Conservation (phyloP, 2,329 filamentous ascomycete species). For the Dothideomycetes sp. region DNA sequence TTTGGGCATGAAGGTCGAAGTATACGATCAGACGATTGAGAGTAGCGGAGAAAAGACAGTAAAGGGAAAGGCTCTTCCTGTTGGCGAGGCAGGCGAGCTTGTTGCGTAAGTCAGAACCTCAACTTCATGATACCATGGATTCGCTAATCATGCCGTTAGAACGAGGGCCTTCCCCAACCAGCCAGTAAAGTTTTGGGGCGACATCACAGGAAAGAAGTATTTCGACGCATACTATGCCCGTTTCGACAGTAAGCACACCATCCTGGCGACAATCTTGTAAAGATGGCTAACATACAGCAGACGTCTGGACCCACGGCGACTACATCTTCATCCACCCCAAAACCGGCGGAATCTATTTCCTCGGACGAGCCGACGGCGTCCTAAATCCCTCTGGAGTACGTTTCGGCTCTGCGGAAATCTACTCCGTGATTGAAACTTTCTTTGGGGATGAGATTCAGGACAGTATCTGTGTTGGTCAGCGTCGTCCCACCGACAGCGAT, state of each 20-base stretch:
- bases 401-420: slow-evolving; percentile 74
- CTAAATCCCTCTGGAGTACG: slow-evolving; percentile 70
- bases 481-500: slow-evolving; percentile 50
- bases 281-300: slow-evolving; percentile 14
- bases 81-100: slow-evolving; percentile 64
- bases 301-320: slow-evolving; percentile 77
- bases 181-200: slow-evolving; percentile 46
- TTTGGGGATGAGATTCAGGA: slow-evolving; percentile 58
- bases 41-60: slow-evolving; percentile 34
- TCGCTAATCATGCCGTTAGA: slow-evolving; percentile 12
- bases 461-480: slow-evolving; percentile 71
- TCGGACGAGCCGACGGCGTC: slow-evolving; percentile 67
- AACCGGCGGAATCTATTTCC: slow-evolving; percentile 56
- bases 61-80: slow-evolving; percentile 43
- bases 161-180: slow-evolving; percentile 65
- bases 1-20: slow-evolving; percentile 46
- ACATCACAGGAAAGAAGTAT: slow-evolving; percentile 34
- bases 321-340: slow-evolving; percentile 62
- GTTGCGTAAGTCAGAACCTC: slow-evolving; percentile 44
- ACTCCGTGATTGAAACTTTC: slow-evolving; percentile 58
- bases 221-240: slow-evolving; percentile 38
- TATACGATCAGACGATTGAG: slow-evolving; percentile 49
- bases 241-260: slow-evolving; percentile 27
- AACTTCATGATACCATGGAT: no score
- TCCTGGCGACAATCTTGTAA: background rate